A percentile compares a stretch with the other conserved stretches of the same genome.
phyloP scores from a whole-genome alignment of 2,329 filamentous ascomycete genomes.

The Tolypocladium guangdongense region DNA sequence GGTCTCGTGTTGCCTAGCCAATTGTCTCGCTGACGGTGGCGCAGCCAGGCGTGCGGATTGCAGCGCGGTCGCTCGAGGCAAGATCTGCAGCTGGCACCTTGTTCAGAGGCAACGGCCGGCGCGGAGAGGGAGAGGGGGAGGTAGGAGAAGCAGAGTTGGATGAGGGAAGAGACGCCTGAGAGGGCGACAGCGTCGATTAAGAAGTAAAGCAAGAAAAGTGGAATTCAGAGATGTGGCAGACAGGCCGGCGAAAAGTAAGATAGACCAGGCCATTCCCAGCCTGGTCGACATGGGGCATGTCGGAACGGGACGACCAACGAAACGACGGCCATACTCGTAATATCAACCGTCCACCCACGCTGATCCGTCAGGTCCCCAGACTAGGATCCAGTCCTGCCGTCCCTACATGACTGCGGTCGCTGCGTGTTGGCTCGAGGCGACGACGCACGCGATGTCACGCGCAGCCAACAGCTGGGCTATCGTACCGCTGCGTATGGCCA shows the following conservation, averaged over 20 bases:
- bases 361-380: not conserved
- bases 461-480: not conserved
- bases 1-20: not conserved
- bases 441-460: not conserved
- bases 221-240: not conserved
- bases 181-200: not conserved
- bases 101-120: not conserved
- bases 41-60: not conserved
- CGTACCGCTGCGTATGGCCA: not conserved
- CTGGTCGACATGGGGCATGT: not conserved
- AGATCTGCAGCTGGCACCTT: not conserved
- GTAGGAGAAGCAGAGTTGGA: not conserved
- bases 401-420: not conserved
- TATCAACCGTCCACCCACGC: not conserved
- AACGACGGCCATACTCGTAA: not conserved
- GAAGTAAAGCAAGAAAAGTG: slow-evolving; percentile 1
- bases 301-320: not conserved
- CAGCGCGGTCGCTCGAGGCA: not conserved
- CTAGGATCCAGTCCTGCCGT: not conserved
- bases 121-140: not conserved
- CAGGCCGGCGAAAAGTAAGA: not conserved
- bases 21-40: not conserved
- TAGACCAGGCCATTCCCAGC: slow-evolving; percentile 1
- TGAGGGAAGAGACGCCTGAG: not conserved
- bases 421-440: not conserved